phyloP scores from a whole-genome alignment of 257 asterid genomes.

The Ehretia macrophylla region DNA sequence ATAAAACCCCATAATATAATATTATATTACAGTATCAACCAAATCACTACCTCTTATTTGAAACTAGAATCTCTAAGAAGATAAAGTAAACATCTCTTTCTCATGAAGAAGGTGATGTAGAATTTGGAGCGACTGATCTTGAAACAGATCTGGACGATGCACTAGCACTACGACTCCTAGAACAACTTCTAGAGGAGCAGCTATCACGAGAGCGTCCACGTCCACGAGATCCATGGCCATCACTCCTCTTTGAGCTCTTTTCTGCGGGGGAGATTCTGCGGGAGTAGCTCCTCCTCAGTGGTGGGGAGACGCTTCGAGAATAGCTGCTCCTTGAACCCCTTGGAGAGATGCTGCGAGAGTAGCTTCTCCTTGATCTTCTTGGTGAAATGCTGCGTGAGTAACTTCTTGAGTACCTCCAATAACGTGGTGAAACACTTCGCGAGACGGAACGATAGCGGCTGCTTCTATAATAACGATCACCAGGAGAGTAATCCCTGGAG shows the following conservation, averaged over 20 bases:
- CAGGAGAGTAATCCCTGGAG: constrained; percentile 34
- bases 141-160: constrained; percentile 46
- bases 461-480: constrained; percentile 25
- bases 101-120: constrained; percentile 19
- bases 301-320: constrained; percentile 46
- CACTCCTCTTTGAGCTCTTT: constrained; percentile 24
- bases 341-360: constrained; percentile 33
- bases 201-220: constrained; percentile 27
- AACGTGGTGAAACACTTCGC: constrained; percentile 35
- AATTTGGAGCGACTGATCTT: constrained; percentile 32
- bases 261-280: constrained; percentile 37
- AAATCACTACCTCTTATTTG: too few species aligned
- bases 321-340: constrained; percentile 23
- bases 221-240: constrained; percentile 5
- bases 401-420: constrained; percentile 30
- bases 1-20: too few species aligned
- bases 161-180: constrained; percentile 43
- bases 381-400: constrained; percentile 38
- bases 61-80: too few species aligned
- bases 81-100: too few species aligned
- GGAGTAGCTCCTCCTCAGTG: constrained; percentile 32
- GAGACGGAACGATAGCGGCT: constrained; percentile 16
- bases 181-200: constrained; percentile 40
- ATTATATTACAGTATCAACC: too few species aligned
- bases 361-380: constrained; percentile 31